Base-by-base conservation (phyloP, 768 basidiomycete genomes). In the Chlorophyllum brunneum region DNA sequence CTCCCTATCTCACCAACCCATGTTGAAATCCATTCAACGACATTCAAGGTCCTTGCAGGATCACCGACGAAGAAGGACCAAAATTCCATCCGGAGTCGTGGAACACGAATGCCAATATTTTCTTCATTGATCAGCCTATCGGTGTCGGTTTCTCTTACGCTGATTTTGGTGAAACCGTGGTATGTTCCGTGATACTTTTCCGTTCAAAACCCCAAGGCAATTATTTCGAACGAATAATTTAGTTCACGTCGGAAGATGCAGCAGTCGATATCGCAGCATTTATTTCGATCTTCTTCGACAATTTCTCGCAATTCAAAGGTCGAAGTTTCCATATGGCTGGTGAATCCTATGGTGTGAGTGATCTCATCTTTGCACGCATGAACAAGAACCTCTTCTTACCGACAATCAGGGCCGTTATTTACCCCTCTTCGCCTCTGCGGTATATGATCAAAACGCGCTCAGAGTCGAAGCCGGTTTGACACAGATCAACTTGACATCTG, bases 241-340 rank as follows among this genome's bases (percentile, higher is more conserved):
- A 85, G 83, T 73, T 75, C 45, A 89, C 85, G 0, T 87, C 89
- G 0, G 88, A 92, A 65, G 83, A 83, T n/a, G 90, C 89, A 0
- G 85, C 88, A 3, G 79, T 78, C 56, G 85, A 92, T 59, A 71
- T 91, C 33, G 75, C 85, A 43, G 83, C 88, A 0, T 92, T 92
- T 66, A 72, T 91, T 48, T 71, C 79, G 2, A 85, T 92, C 50
- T 90, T 91, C 68, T 88, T 90, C 58, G 84, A 90, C 57, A 83
- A 83, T 0, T 93, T 92, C 70, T 71, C 74, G 11, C 78, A 88
- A 57, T 90, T 87, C 65, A 63, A 79, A 42, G 86, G 85, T 2
- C 68, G 88, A 20, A 70, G 79, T 0, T 73, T 92, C 39, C 86
- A 90, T 57, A 72, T 92, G 45, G 75, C 88, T 0, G 90, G 88